Conservation (phyloP, 2,329 filamentous ascomycete genomes). For the Corynespora cassiicola region DNA sequence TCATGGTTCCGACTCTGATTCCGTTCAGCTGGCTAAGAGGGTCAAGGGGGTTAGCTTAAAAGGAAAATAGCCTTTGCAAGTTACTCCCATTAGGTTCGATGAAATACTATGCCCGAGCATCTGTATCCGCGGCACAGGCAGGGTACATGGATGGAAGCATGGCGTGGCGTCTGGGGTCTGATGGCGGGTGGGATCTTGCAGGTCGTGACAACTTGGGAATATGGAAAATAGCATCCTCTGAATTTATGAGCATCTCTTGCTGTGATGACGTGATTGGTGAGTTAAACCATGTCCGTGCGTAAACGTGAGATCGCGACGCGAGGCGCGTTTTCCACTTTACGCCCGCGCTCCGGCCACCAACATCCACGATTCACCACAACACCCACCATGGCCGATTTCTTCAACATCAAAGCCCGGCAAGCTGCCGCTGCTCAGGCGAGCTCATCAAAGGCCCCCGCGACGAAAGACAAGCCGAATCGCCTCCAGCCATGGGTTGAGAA, state of each 20-base stretch:
- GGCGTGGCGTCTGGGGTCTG: conserved; percentile 6
- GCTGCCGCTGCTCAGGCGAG: conserved; percentile 74
- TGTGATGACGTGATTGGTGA: conserved; percentile 20
- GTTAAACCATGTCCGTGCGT: conserved; percentile 19
- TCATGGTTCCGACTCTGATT: conserved; percentile 55
- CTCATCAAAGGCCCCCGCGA: conserved; percentile 70
- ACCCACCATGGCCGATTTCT: conserved; percentile 81
- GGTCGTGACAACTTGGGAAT: neutral
- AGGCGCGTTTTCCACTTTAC: conserved; percentile 41
- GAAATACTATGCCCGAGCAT: neutral
- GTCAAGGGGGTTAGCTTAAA: conserved; percentile 67
- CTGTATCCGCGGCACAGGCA: conserved; percentile 3
- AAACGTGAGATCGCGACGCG: conserved; percentile 39
- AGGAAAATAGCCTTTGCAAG: conserved; percentile 29
- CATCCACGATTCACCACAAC: conserved; percentile 3
- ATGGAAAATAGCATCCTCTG: conserved; percentile 11
- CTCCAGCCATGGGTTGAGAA: conserved; percentile 98
- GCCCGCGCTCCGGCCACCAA: conserved; percentile 15
- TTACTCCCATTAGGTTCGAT: conserved; percentile 23
- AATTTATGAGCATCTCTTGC: conserved; percentile 4
- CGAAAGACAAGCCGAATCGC: conserved; percentile 67
- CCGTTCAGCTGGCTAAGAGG: conserved; percentile 69
- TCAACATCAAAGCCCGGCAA: conserved; percentile 88
- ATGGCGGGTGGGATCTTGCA: neutral
- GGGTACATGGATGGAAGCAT: conserved; percentile 11